Evolutionary conservation across 2,329 filamentous ascomycete species (phyloP).

Genomic region (Cylindrodendrum hubeiense): DNA sequence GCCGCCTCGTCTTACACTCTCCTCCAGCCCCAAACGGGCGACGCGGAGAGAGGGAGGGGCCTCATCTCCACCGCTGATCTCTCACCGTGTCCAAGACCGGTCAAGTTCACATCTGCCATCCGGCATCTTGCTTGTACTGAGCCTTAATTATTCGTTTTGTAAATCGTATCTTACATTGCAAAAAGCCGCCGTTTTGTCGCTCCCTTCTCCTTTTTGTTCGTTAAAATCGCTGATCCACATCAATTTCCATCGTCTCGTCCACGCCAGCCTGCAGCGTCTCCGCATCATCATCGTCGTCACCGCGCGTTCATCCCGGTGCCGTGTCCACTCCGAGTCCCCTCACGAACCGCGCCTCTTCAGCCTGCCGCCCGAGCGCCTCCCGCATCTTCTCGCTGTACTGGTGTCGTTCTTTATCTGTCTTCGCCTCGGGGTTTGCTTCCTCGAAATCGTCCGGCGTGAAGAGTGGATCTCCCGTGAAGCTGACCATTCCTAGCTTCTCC

Average conservation of each 20-base stretch:
- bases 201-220: slow-evolving; percentile 3
- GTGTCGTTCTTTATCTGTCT: slow-evolving; percentile 65
- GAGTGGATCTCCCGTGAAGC: slow-evolving; percentile 67
- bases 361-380: slow-evolving; percentile 79
- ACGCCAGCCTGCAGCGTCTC: slow-evolving; percentile 21
- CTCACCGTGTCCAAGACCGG: slow-evolving; percentile 6
- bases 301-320: slow-evolving; percentile 3
- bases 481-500: slow-evolving; percentile 81
- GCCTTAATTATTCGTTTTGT: not conserved
- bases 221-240: not conserved
- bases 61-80: slow-evolving; percentile 38
- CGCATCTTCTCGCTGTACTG: slow-evolving; percentile 80
- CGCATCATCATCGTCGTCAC: not conserved
- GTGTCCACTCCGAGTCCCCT: slow-evolving; percentile 65
- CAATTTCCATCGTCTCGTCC: slow-evolving; percentile 2
- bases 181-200: slow-evolving; percentile 1
- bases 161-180: slow-evolving; percentile 7
- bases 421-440: slow-evolving; percentile 58
- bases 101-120: slow-evolving; percentile 17
- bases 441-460: slow-evolving; percentile 66
- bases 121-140: slow-evolving; percentile 20
- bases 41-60: slow-evolving; percentile 7
- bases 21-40: not conserved
- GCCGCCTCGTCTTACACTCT: slow-evolving; percentile 16
- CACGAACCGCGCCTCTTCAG: slow-evolving; percentile 82